Conservation (phyloP, 2,329 filamentous ascomycete genomes). For the Knoxdaviesia capensis region DNA sequence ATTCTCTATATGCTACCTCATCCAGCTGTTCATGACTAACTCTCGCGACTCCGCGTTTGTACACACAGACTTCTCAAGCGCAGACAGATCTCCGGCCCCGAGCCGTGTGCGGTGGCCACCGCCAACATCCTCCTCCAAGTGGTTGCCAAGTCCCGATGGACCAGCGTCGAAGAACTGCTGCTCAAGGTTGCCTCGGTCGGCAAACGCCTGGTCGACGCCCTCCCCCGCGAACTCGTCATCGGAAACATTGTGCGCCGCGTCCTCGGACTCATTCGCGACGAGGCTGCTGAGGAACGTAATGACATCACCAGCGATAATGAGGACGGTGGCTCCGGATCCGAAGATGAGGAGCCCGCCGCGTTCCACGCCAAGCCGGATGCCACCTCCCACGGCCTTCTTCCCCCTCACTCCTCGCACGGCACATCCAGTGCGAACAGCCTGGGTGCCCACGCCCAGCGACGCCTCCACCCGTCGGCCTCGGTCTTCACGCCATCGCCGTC, state of each 20-base stretch:
- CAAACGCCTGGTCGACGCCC: conserved; percentile 56
- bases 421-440: conserved; percentile 6
- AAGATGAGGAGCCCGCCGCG: conserved; percentile 15
- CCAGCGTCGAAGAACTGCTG: conserved; percentile 59
- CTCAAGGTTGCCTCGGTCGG: conserved; percentile 64
- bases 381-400: neutral
- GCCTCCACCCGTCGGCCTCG: conserved; percentile 14
- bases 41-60: neutral
- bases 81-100: conserved; percentile 71
- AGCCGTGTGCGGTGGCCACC: conserved; percentile 79
- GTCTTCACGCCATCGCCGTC: conserved; percentile 28
- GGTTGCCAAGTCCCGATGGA: conserved; percentile 62
- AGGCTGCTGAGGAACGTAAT: conserved; percentile 64
- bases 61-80: conserved; percentile 58
- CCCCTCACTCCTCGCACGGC: conserved; percentile 1
- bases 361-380: conserved; percentile 16
- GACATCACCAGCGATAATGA: conserved; percentile 32
- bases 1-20: too few relatives aligned
- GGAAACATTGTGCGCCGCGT: conserved; percentile 88
- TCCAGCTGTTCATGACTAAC: neutral
- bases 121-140: conserved; percentile 75
- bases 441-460: conserved; percentile 3
- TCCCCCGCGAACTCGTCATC: conserved; percentile 78
- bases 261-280: conserved; percentile 75
- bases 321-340: conserved; percentile 12